Conservation (phyloP, 2,329 filamentous ascomycete genomes). For the Tolypocladium amazonense region DNA sequence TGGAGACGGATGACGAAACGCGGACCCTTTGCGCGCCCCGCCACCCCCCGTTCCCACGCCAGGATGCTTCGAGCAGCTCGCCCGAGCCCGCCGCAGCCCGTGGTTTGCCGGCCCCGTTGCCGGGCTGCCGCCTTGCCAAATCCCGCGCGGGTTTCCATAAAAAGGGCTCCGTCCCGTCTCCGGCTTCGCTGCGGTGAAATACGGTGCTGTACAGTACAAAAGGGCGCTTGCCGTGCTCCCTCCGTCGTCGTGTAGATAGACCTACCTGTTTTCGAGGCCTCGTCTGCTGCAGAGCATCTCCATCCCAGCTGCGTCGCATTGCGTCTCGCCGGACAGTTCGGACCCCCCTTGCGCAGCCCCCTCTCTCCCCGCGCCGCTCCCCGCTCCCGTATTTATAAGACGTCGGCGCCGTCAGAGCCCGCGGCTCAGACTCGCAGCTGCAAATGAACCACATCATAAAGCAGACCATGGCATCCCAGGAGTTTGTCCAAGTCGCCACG, state of each 20-base stretch:
- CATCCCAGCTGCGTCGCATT: background rate
- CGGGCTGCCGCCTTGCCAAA: too few relatives aligned
- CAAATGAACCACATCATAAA: constrained; percentile 4
- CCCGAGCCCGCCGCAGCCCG: background rate
- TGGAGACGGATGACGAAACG: background rate
- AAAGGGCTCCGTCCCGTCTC: background rate
- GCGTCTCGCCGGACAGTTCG: background rate
- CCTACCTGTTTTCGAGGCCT: too few relatives aligned
- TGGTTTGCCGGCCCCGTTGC: background rate
- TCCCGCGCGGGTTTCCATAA: background rate
- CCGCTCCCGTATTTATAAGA: background rate
- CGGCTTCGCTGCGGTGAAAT: background rate
- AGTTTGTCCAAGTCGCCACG: constrained; percentile 18
- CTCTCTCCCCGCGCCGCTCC: background rate
- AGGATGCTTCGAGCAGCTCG: background rate
- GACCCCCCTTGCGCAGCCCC: background rate
- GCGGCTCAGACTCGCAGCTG: background rate
- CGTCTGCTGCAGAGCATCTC: background rate
- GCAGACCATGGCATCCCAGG: constrained; percentile 13
- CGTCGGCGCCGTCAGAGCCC: background rate
- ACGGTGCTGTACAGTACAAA: too few relatives aligned
- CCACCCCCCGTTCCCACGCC: background rate
- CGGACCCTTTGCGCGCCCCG: background rate
- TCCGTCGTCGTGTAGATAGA: background rate
- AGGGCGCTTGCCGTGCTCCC: background rate